These are phyloP conservation scores for Phytophthora chlamydospora DNA, from an alignment of 352 stramenopile species.

Conservation along the genomic window DNA sequence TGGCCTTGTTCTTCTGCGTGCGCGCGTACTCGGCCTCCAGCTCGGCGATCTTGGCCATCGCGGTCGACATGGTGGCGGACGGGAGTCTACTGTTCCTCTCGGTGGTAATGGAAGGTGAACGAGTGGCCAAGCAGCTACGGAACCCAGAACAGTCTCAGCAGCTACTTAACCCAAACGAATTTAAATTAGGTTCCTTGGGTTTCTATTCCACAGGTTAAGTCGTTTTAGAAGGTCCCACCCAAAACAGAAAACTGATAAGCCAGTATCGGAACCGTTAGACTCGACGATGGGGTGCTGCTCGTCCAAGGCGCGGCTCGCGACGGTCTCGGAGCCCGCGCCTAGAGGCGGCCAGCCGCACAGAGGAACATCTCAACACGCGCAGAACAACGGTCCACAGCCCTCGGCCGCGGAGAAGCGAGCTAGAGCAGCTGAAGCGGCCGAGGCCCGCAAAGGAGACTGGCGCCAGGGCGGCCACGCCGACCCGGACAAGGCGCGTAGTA, in stretches of 20 bases:
- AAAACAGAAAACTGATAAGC: conserved; percentile 8
- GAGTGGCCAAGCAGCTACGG: conserved; percentile 10
- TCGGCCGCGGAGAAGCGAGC: conserved; percentile 72
- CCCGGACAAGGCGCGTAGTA: conserved; percentile 65
- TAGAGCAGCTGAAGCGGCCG: conserved; percentile 66
- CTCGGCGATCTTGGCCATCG: conserved; percentile 82
- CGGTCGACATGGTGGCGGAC: conserved; percentile 54
- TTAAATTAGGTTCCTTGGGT: background rate
- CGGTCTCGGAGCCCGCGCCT: conserved; percentile 24
- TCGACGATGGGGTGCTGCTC: conserved; percentile 74
- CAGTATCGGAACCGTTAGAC: conserved; percentile 1
- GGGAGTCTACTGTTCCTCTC: background rate
- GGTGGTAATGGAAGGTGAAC: conserved; percentile 7
- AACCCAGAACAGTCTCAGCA: conserved; percentile 18
- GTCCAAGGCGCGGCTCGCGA: conserved; percentile 58
- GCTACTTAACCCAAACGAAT: background rate
- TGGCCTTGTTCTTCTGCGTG: conserved; percentile 99
- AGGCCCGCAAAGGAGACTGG: conserved; percentile 72
- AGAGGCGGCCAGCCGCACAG: conserved; percentile 12
- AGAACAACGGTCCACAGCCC: conserved; percentile 39
- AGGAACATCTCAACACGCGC: background rate
- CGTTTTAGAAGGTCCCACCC: background rate
- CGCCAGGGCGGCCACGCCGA: conserved; percentile 72
- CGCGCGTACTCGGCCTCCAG: conserved; percentile 93
- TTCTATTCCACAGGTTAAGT: background rate